These are phyloP conservation scores for Polytrichum formosum DNA, from an alignment of 225 moss, liverwort and hornwort species.

Conservation along the genomic window DNA sequence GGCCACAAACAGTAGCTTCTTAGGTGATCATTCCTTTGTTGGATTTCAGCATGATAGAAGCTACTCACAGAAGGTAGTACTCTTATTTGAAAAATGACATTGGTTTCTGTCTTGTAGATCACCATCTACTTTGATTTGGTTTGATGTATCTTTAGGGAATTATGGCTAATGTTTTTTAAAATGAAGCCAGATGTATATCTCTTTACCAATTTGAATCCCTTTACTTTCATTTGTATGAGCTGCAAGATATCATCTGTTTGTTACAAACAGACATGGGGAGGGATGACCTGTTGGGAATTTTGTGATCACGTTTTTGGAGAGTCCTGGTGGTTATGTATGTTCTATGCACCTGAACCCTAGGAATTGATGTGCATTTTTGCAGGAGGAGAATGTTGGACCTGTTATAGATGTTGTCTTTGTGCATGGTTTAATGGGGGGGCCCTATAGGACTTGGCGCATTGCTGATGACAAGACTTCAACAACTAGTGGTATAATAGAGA, in stretches of 20 bases:
- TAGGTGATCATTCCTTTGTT: slow-evolving; percentile 28
- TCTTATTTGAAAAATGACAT: not conserved
- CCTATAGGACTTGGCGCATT: slow-evolving; percentile 96
- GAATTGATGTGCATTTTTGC: slow-evolving; percentile 9
- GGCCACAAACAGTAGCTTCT: slow-evolving; percentile 17
- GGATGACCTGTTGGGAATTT: no score
- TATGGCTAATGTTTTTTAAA: no score
- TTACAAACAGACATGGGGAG: no score
- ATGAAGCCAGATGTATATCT: no score
- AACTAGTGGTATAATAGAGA: slow-evolving; percentile 76
- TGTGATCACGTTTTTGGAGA: no score
- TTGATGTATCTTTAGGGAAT: no score
- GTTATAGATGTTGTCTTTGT: slow-evolving; percentile 96
- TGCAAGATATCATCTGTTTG: no score
- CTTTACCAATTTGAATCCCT: no score
- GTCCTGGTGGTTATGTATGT: no score
- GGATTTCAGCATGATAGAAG: slow-evolving; percentile 35
- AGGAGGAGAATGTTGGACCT: slow-evolving; percentile 47
- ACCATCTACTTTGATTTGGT: no score
- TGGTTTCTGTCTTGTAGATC: no score
- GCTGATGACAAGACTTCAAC: slow-evolving; percentile 83
- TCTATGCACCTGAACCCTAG: not conserved
- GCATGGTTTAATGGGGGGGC: slow-evolving; percentile 96
- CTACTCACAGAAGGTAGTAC: slow-evolving; percentile 35
- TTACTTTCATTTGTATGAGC: no score